Conservation (phyloP, 2,329 filamentous ascomycete genomes). For the Fusarium sp. region DNA sequence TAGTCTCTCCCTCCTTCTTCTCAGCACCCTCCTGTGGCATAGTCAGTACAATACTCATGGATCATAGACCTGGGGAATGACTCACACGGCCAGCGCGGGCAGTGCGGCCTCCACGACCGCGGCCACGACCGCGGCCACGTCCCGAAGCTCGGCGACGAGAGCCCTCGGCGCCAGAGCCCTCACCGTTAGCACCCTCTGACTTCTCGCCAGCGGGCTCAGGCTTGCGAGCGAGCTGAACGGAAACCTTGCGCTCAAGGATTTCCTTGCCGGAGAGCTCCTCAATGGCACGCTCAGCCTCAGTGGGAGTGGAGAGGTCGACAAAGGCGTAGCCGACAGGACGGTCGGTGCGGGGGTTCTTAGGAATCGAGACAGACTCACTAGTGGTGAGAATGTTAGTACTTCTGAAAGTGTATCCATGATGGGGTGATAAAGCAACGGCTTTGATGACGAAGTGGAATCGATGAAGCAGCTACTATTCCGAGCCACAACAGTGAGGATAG, state of each 20-base stretch:
- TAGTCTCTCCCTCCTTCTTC: conserved; percentile 57
- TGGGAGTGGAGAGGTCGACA: conserved; percentile 94
- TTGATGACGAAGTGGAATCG: neutral
- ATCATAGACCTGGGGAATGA: conserved; percentile 14
- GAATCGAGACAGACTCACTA: conserved; percentile 98
- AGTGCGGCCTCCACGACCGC: conserved; percentile 72
- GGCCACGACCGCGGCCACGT: conserved; percentile 74
- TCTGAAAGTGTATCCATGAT: neutral
- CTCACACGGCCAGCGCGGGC: conserved; percentile 65
- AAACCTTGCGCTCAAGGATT: conserved; percentile 98
- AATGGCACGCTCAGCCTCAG: conserved; percentile 95
- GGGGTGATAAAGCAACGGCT: neutral
- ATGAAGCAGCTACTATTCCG: neutral
- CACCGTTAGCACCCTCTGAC: conserved; percentile 77
- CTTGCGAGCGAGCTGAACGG: conserved; percentile 97
- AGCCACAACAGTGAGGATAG: neutral
- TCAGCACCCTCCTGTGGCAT: conserved; percentile 47
- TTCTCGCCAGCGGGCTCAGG: conserved; percentile 86
- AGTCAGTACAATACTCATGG: conserved; percentile 10
- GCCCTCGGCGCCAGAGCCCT: conserved; percentile 75
- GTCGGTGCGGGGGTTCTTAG: conserved; percentile 98
- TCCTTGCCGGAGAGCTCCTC: conserved; percentile 95
- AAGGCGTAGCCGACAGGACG: conserved; percentile 99
- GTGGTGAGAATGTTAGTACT: conserved; percentile 42
- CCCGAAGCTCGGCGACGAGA: conserved; percentile 70